These are phyloP conservation scores for Platanus orientalis DNA, from an alignment of 164 flowering plant species.

Conservation along the genomic window DNA sequence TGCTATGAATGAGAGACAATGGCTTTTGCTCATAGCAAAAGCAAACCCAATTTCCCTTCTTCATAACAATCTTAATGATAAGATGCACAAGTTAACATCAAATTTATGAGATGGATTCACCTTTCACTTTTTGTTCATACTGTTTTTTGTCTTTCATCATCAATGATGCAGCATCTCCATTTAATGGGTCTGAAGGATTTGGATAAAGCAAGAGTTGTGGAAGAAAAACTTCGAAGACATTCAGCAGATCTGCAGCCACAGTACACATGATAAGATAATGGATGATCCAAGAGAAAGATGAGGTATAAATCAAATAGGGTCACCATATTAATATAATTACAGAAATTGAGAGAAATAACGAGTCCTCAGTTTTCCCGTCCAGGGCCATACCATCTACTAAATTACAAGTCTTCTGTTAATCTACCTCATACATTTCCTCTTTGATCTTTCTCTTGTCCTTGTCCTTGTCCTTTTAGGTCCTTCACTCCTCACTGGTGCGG, in stretches of 20 bases:
- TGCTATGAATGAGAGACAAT: too few relatives aligned
- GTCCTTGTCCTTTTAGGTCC: too few relatives aligned
- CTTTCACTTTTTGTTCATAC: constrained; percentile 73
- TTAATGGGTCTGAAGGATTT: constrained; percentile 73
- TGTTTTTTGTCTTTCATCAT: constrained; percentile 61
- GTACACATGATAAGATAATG: constrained; percentile 4
- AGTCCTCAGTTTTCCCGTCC: too few relatives aligned
- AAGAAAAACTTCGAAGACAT: constrained; percentile 69
- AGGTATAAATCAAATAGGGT: too few relatives aligned
- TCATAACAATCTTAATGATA: neutral
- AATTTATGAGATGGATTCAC: constrained; percentile 24
- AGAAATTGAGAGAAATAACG: too few relatives aligned
- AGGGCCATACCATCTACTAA: too few relatives aligned
- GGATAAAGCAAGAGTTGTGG: constrained; percentile 83
- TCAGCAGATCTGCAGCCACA: constrained; percentile 57
- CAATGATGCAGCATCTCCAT: constrained; percentile 75
- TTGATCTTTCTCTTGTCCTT: too few relatives aligned
- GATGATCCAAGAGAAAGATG: neutral
- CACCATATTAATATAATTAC: too few relatives aligned
- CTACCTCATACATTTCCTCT: too few relatives aligned
- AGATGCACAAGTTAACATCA: neutral
- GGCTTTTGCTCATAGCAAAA: neutral
- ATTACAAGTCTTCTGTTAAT: too few relatives aligned
- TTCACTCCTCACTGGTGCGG: too few relatives aligned
- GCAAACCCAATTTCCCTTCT: neutral